Conservation (phyloP, 202 grass and related monocot species). For the Setaria italica region DNA sequence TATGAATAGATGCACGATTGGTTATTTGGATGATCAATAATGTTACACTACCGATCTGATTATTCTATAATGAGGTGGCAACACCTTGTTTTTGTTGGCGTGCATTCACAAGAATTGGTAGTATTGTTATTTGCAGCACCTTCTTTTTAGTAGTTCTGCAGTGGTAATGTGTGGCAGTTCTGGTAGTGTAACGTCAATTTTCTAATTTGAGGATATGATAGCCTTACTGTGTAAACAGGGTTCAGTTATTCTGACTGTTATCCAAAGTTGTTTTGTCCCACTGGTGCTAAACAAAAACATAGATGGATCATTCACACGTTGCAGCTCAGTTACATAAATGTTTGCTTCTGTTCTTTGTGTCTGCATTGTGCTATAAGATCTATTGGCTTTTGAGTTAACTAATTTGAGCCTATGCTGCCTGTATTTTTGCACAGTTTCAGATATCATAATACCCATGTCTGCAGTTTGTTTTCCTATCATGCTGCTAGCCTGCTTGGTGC, state of each 20-base stretch:
- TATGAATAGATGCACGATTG: neutral
- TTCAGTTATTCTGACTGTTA: neutral
- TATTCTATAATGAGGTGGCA: neutral
- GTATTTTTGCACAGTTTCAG: neutral
- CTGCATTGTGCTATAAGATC: neutral
- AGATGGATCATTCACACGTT: neutral
- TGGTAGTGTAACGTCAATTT: neutral
- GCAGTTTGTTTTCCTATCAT: neutral
- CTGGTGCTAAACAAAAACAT: neutral
- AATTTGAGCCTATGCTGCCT: neutral
- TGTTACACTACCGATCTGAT: neutral
- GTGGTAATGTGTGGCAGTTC: neutral
- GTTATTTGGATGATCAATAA: neutral
- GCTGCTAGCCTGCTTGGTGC: neutral
- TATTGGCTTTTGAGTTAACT: neutral
- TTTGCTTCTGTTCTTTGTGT: conserved; percentile 20
- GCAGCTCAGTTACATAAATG: neutral
- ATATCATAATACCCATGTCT: neutral
- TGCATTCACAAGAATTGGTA: neutral
- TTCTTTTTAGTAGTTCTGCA: neutral
- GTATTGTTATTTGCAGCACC: too few relatives aligned
- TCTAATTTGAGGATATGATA: neutral
- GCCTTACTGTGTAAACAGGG: neutral
- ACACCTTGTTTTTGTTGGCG: neutral
- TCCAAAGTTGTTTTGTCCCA: neutral